Evolutionary conservation across 192 early-diverging fungal genomes (phyloP).

Genomic region (Podila verticillata): DNA sequence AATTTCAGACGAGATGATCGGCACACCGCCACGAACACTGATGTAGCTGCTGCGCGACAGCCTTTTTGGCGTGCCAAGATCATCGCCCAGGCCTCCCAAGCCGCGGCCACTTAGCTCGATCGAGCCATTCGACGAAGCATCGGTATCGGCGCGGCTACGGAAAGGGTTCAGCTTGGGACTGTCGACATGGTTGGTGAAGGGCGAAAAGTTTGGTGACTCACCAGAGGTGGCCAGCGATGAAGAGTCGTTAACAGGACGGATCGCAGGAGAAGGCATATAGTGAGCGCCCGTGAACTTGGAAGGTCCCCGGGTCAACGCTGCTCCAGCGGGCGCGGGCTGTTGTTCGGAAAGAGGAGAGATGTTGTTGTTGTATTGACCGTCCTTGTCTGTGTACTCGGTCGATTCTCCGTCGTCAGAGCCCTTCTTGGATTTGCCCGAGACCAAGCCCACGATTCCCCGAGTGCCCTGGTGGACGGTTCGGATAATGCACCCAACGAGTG

Average conservation of each 20-base stretch:
- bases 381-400: background rate
- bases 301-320: constrained; percentile 2
- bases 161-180: constrained; percentile 34
- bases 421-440: background rate
- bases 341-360: background rate
- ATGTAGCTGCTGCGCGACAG: background rate
- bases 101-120: constrained; percentile 15
- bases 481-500: constrained; percentile 38
- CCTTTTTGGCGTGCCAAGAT: background rate
- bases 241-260: background rate
- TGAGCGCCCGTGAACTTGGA: constrained; percentile 42
- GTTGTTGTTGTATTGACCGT: background rate
- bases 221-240: constrained; percentile 10
- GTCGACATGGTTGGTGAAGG: constrained; percentile 26
- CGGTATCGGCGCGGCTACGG: background rate
- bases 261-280: constrained; percentile 31
- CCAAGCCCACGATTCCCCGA: constrained; percentile 14
- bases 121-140: background rate
- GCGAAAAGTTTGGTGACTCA: constrained; percentile 23
- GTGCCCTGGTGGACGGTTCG: constrained; percentile 18
- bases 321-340: background rate
- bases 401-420: constrained; percentile 1
- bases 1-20: background rate
- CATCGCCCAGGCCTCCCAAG: background rate
- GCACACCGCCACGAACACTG: background rate